Conservation (phyloP, 352 stramenopile species). For the Phytophthora fragariae region DNA sequence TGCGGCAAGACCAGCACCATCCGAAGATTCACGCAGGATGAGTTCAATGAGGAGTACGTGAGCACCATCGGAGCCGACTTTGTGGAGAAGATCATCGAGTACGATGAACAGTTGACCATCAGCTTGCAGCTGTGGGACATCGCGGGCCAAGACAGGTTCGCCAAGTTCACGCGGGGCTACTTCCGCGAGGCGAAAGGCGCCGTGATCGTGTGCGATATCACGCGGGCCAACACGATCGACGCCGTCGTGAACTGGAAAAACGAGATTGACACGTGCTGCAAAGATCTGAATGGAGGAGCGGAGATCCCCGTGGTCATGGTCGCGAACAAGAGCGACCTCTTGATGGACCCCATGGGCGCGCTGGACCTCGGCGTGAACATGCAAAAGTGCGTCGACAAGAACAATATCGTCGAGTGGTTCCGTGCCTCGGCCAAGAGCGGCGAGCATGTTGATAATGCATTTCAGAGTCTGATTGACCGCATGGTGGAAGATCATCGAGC, state of each 20-base stretch:
- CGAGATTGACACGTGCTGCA: slow-evolving; percentile 76
- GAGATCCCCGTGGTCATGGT: slow-evolving; percentile 82
- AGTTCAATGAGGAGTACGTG: slow-evolving; percentile 86
- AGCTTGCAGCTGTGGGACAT: slow-evolving; percentile 91
- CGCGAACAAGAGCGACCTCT: slow-evolving; percentile 89
- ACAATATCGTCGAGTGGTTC: slow-evolving; percentile 84
- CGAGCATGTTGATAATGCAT: slow-evolving; percentile 66
- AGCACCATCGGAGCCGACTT: slow-evolving; percentile 91
- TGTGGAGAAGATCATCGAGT: slow-evolving; percentile 80
- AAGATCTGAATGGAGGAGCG: slow-evolving; percentile 47
- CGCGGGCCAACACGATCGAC: slow-evolving; percentile 85
- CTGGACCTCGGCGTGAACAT: slow-evolving; percentile 83
- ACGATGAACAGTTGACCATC: slow-evolving; percentile 62
- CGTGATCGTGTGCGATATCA: slow-evolving; percentile 91
- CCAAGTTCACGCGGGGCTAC: slow-evolving; percentile 89
- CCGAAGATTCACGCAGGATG: slow-evolving; percentile 68
- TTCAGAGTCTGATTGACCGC: slow-evolving; percentile 63
- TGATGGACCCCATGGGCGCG: slow-evolving; percentile 70
- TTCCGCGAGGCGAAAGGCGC: slow-evolving; percentile 84
- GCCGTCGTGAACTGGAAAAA: slow-evolving; percentile 86
- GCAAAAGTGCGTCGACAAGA: slow-evolving; percentile 83
- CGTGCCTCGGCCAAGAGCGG: slow-evolving; percentile 77
- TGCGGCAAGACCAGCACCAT: slow-evolving; percentile 92
- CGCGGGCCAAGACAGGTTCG: slow-evolving; percentile 87
- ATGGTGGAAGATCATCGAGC: slow-evolving; percentile 65